Conservation (phyloP, 805 yeast species). For the Pichia gijzeniarum region DNA sequence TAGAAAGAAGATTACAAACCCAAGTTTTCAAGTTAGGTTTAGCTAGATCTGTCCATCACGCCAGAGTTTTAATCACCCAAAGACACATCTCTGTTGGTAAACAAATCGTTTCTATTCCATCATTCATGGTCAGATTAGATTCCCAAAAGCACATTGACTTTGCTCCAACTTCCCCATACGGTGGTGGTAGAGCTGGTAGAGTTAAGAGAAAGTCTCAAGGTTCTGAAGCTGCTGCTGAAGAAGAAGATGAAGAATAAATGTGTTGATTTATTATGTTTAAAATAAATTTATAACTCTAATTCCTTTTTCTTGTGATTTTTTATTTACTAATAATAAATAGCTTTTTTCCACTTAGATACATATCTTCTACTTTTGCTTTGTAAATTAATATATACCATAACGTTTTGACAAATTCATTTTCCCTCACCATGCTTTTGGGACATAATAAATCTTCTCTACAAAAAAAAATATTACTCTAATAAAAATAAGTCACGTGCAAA, state of each 20-base stretch:
- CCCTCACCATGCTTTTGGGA: too few relatives aligned
- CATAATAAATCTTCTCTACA: too few relatives aligned
- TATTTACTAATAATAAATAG: constrained; percentile 1
- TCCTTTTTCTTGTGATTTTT: constrained; percentile 10
- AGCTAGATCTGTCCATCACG: constrained; percentile 99
- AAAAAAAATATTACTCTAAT: neutral
- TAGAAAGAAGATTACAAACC: constrained; percentile 99
- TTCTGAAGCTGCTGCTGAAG: constrained; percentile 63
- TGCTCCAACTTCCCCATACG: constrained; percentile 98
- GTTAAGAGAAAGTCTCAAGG: constrained; percentile 90
- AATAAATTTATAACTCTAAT: constrained; percentile 6
- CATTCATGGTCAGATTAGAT: constrained; percentile 99
- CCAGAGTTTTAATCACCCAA: constrained; percentile 97
- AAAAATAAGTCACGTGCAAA: too few relatives aligned
- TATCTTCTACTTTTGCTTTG: neutral
- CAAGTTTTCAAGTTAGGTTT: constrained; percentile 99
- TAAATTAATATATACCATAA: neutral
- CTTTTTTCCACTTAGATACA: neutral
- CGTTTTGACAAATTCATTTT: too few relatives aligned
- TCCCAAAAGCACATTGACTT: constrained; percentile 99
- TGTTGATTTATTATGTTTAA: constrained; percentile 9
- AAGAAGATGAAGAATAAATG: constrained; percentile 46
- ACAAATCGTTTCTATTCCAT: constrained; percentile 97
- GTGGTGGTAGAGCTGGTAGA: constrained; percentile 99
- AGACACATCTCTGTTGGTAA: constrained; percentile 99